phyloP scores from a whole-genome alignment of 352 stramenopile genomes.

The Labyrinthula sp. region DNA sequence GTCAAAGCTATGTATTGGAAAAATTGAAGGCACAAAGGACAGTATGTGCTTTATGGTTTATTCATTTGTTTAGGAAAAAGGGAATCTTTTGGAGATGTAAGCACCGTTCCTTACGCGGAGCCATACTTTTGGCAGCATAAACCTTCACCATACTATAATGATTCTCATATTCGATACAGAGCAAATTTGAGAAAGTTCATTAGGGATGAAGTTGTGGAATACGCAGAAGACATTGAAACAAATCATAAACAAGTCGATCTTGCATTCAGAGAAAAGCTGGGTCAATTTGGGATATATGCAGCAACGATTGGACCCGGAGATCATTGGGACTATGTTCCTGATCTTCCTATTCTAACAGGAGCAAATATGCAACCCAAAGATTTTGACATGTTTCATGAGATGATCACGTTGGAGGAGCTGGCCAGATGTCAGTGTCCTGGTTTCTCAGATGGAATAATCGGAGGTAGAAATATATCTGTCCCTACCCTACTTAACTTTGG shows the following conservation, averaged over 20 bases:
- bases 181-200: constrained; percentile 48
- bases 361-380: no score
- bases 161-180: constrained; percentile 36
- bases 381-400: constrained; percentile 7
- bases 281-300: constrained; percentile 15
- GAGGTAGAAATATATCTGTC: constrained; percentile 14
- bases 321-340: constrained; percentile 18
- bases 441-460: constrained; percentile 4
- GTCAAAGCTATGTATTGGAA: constrained; percentile 8
- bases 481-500: constrained; percentile 24
- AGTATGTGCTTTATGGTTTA: no score
- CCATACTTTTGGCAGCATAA: constrained; percentile 2
- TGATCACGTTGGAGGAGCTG: constrained; percentile 9
- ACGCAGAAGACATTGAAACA: constrained; percentile 6
- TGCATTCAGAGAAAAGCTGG: constrained; percentile 3
- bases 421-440: constrained; percentile 8
- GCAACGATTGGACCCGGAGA: constrained; percentile 13
- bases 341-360: no score
- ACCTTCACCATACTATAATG: constrained; percentile 25
- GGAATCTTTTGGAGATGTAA: constrained; percentile 10
- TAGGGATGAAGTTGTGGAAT: constrained; percentile 3
- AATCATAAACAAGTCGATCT: not conserved
- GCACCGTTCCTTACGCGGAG: constrained; percentile 19
- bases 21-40: constrained; percentile 5
- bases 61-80: no score